Evolutionary conservation across 2,329 filamentous ascomycete species (phyloP), one percentile per base, ranked within the genome.

Genomic region (Alternaria triticimaculans): DNA sequence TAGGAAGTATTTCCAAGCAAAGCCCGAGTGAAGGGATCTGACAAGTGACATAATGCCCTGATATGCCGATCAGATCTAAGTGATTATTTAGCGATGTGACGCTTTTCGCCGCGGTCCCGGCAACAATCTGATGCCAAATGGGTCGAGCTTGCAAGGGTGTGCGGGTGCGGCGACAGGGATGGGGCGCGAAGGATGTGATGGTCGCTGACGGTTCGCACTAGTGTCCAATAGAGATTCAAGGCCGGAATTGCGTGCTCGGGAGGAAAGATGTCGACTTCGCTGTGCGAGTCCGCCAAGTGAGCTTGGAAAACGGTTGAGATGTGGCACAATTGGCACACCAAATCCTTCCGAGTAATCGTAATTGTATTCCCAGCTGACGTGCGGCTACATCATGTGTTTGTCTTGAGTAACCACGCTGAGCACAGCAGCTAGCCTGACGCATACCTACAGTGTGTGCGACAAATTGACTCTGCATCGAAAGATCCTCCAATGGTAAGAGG

Each of bases 191-290:
- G 62, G 65, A 62, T 68, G 66, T 67, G 64, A 67, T 69, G 66
- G 66, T 56, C 51, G 62, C 63, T 63, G 63, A 59, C 62, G 53
- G 60, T 49, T 63, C 54, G 55, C 26, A 54, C 55, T 58, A 56
- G 58, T 50, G 55, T 37, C 76, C 76, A 76, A 78, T 76, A 41
- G 55, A 18, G 43, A 51, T 55, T 23, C 20, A 51, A 30, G 9
- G 9, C 57, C 49, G n/a, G 55, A 60, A 78, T 78, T 76, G 76
- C 76, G 76, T 78, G 76, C 76, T 78, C 72, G 66, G 64, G 56
- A 62, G 62, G 54, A 63, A 46, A 67, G 71, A 78, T 78, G 76
- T 78, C 75, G 76, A 56, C 45, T 63, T 63, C 57, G 25, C 50
- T 49, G 25, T 60, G 50, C 25, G 20, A 44, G 49, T 37, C 9